A percentile compares a stretch with the other conserved stretches of the same genome.
Conservation (phyloP, 305 asterid genomes). For the Fraxinus sp. region DNA sequence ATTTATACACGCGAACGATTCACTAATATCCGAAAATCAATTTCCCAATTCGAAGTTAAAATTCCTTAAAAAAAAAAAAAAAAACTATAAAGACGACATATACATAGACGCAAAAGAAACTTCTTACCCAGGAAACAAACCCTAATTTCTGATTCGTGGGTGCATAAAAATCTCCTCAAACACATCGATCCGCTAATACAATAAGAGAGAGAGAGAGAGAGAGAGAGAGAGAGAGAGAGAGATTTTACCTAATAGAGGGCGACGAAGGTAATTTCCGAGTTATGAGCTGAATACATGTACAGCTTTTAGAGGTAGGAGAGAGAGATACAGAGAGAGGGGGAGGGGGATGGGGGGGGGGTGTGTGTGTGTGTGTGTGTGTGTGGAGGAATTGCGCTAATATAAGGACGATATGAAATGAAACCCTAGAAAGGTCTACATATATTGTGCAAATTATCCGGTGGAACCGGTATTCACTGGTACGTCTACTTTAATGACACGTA, state of each 20-base stretch:
- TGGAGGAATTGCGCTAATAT: background rate
- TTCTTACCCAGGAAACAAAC: background rate
- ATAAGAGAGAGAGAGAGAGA: background rate
- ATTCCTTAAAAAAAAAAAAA: background rate
- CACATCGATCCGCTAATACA: background rate
- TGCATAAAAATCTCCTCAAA: background rate
- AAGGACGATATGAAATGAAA: slow-evolving; percentile 6
- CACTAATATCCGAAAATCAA: background rate
- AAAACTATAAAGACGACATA: background rate
- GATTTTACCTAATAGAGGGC: background rate
- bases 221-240: background rate
- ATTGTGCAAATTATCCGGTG: background rate
- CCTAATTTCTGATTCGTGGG: background rate
- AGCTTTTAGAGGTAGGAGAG: background rate
- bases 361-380: too few relatives aligned
- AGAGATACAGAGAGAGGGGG: background rate
- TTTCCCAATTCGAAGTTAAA: background rate
- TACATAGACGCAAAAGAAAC: background rate
- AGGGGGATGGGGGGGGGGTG: background rate
- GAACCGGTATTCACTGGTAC: background rate
- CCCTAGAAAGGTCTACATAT: slow-evolving; percentile 15
- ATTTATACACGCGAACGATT: background rate
- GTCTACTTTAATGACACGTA: background rate
- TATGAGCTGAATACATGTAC: background rate
- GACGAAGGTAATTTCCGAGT: background rate